phyloP scores from a whole-genome alignment of 1,284 basidiomycete genomes.

The Trichosporon faecale region DNA sequence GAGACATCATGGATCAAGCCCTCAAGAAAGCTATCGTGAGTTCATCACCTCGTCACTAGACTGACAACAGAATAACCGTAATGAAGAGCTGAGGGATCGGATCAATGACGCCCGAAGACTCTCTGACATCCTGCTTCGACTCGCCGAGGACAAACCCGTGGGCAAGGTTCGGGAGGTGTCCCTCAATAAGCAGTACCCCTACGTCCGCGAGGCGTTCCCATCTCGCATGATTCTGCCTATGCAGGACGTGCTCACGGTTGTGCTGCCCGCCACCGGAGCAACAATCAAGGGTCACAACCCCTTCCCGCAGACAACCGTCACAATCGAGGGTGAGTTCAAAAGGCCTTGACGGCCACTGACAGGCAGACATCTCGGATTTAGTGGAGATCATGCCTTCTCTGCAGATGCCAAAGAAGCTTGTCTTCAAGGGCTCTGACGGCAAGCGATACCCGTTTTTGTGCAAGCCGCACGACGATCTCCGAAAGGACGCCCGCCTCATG shows the following conservation, averaged over 20 bases:
- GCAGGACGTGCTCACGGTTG: slow-evolving; percentile 89
- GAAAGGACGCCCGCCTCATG: slow-evolving; percentile 97
- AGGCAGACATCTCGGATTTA: slow-evolving; percentile 68
- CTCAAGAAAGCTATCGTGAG: slow-evolving; percentile 44
- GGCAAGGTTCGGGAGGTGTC: slow-evolving; percentile 37
- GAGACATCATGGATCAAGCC: slow-evolving; percentile 44
- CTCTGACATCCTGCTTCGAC: slow-evolving; percentile 36
- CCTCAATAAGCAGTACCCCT: slow-evolving; percentile 58
- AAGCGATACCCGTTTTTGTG: slow-evolving; percentile 86
- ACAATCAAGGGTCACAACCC: slow-evolving; percentile 70
- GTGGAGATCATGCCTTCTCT: slow-evolving; percentile 91
- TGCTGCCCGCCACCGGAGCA: slow-evolving; percentile 68
- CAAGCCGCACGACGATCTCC: slow-evolving; percentile 95
- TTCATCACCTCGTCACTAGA: not conserved
- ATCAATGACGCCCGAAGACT: slow-evolving; percentile 48
- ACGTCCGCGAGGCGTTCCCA: slow-evolving; percentile 60
- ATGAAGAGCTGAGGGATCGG: slow-evolving; percentile 42
- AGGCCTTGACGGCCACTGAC: not conserved
- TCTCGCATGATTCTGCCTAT: slow-evolving; percentile 80
- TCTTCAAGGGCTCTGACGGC: slow-evolving; percentile 78
- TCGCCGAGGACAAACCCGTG: slow-evolving; percentile 45
- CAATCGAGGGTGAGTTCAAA: slow-evolving; percentile 64
- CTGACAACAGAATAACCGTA: slow-evolving; percentile 7
- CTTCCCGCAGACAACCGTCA: slow-evolving; percentile 74
- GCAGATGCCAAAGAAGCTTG: slow-evolving; percentile 88